A percentile compares a stretch with the other conserved stretches of the same genome.
Conservation (phyloP, 495 filamentous ascomycete genomes). For the Patellaria atrata region DNA sequence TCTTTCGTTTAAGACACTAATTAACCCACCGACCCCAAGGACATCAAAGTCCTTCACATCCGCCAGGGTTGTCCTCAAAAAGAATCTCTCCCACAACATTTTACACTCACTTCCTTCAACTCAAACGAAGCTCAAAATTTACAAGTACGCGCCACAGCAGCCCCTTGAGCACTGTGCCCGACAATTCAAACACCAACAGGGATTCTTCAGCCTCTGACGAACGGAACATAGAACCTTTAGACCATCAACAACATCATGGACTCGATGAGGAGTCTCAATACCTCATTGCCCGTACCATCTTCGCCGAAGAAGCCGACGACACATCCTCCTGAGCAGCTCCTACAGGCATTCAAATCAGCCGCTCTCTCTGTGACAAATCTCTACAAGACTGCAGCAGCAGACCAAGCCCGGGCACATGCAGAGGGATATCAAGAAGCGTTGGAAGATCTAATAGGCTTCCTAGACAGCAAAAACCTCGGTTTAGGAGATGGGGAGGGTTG, state of each 20-base stretch:
- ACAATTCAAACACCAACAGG: no score
- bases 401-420: conserved; percentile 54
- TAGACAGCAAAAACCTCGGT: conserved; percentile 68
- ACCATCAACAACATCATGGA: conserved; percentile 42
- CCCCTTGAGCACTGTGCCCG: no score
- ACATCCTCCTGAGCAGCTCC: conserved; percentile 64
- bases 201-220: no score
- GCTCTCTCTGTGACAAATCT: conserved; percentile 91
- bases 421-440: conserved; percentile 90
- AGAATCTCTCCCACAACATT: no score
- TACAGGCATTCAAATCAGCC: conserved; percentile 80
- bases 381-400: conserved; percentile 74
- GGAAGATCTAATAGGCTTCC: conserved; percentile 71
- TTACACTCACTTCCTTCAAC: no score
- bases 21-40: no score
- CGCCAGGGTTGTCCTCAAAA: no score
- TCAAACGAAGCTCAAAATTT: no score
- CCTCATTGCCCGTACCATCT: conserved; percentile 34
- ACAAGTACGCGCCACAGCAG: no score
- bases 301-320: conserved; percentile 42
- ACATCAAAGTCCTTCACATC: no score
- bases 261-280: conserved; percentile 61
- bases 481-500: conserved; percentile 67
- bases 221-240: no score
- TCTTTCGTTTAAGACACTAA: no score